Evolutionary conservation across 495 filamentous ascomycete species (phyloP), one percentile per base, ranked within the genome.

Genomic region (Podospora sp.): DNA sequence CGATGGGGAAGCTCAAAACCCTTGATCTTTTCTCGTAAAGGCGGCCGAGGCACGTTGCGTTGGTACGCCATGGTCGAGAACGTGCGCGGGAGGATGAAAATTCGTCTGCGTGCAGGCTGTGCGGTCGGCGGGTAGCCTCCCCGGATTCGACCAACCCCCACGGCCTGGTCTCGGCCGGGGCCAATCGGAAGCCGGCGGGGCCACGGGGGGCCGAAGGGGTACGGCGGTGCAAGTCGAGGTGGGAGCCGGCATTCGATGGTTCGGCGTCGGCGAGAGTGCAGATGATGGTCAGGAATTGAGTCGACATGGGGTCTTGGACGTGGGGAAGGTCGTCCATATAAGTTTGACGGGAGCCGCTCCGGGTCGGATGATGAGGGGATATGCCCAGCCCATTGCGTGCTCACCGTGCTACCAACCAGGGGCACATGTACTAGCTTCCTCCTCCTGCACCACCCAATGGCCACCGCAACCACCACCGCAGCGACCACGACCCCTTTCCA

Each of bases 291-390:
- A 16, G 22, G 18, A 21, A 57, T 25, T 14, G 3, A 25, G 21
- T 7, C 20, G 6, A 26, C 11, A 26, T 3, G 3, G 1, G n/a
- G 52, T 9, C 20, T 11, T 22, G 52, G 52, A n/a, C 21, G 52
- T 25, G 53, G 53, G 53, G 53, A 26, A 21, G 22, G 53, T 5
- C 21, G 53, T 2, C 53, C 26, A 57, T 57, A 57, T 57, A 57
- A 57, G 53, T 57, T 33, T 57, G 26, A 27, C 22, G 53, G 53
- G 26, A 21, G 14, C 40, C 40, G 22, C 53, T 9, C 53, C 22
- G 26, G 53, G 16, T 57, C 53, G 53, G 53, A 27, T 24, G 21
- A 57, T 57, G 53, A 57, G 53, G 53, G 53, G 53, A 57, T 57
- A 26, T 26, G 22, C 26, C 11, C 22, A 27, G 26, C 53, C 20